phyloP scores from a whole-genome alignment of 345 rosid species.

The Zanthoxylum bungeanum region DNA sequence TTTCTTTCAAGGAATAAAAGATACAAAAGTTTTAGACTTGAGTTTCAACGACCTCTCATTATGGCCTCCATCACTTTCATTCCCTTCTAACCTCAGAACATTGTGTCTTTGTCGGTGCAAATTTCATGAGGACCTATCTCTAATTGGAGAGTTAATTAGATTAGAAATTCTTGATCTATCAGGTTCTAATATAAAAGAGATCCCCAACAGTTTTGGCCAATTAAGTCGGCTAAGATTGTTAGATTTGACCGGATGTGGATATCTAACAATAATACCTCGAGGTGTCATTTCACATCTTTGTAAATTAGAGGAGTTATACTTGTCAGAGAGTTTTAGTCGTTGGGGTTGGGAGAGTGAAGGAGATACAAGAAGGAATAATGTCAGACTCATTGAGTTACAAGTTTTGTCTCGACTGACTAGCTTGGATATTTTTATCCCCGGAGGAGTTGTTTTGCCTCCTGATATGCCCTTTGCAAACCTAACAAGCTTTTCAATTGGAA shows the following conservation, averaged over 20 bases:
- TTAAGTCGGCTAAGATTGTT: neutral
- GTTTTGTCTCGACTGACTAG: neutral
- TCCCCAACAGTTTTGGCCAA: neutral
- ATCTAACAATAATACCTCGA: neutral
- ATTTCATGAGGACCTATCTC: neutral
- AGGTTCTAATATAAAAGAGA: neutral
- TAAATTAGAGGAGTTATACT: neutral
- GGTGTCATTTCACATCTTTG: neutral
- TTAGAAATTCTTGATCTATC: constrained; percentile 2
- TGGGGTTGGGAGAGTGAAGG: neutral
- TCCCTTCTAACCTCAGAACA: too few species aligned
- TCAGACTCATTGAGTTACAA: neutral
- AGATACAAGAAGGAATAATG: neutral
- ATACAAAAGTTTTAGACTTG: neutral
- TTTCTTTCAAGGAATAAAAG: neutral
- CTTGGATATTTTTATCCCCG: neutral
- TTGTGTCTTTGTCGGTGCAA: too few species aligned
- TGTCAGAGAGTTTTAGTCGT: fast-evolving
- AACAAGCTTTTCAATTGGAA: neutral
- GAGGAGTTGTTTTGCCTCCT: neutral
- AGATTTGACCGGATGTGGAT: fast-evolving
- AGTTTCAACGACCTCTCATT: neutral
- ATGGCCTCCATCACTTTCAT: neutral
- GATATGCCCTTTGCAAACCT: neutral
- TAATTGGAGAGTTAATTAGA: neutral